Evolutionary conservation across 805 yeast species (phyloP), one percentile per base, ranked within the genome.

Genomic region (Ogataea glucozyma): DNA sequence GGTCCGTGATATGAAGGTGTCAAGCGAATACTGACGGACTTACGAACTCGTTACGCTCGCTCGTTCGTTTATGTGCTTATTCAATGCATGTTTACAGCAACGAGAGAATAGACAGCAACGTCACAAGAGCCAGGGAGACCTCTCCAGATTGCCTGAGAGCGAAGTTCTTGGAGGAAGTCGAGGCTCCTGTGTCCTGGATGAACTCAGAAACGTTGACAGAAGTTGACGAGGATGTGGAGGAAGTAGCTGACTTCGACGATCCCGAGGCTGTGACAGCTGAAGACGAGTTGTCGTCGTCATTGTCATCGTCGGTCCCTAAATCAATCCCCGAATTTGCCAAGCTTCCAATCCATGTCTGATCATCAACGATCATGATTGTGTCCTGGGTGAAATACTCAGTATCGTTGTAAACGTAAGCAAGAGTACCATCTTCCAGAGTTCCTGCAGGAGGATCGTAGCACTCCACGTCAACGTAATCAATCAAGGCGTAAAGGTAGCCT

Each of bases 401-500:
- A 56, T 61, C 71, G 32, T 79, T 78, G 69, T 71, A 86, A 16
- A 69, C 63, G 58, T 83, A 83, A 0, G 84, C 68, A 33, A 57
- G 62, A 38, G 74, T 61, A 36, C 83, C 83, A 38, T 61, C 59
- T 17, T 60, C 50, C 31, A 56, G 53, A 21, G 81, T 73, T 26
- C 68, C 76, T 10, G 69, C 54, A 21, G 97, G 96, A 26, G 88
- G 77, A 56, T 76, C 88, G 65, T 86, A 85, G 58, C 95, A 79
- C 39, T 78, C 72, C 37, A 89, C 75, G 12, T 73, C 70, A 26
- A 88, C 71, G 33, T 75, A 72, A 55, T 81, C 71, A 35, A 90
- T 56, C 45, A 76, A 72, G 20, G 85, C 81, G 61, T 80, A 88
- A 69, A 78, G 83, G 70, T 89, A 90, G n/a, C 97, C 97, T 39